Base-by-base conservation (phyloP, 345 rosid species). In the Syzygium oleosum region DNA sequence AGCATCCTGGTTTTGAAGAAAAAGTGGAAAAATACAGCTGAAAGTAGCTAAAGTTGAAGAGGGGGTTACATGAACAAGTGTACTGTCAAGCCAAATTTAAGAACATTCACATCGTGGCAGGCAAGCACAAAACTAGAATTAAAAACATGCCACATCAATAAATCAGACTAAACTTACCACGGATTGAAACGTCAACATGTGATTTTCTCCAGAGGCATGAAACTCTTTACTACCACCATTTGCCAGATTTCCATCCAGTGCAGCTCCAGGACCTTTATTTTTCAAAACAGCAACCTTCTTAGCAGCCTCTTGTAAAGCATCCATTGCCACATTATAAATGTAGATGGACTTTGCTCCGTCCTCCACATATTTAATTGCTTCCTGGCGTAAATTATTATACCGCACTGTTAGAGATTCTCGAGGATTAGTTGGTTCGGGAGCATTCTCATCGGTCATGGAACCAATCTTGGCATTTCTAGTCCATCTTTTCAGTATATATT, bases 291-390 rank as follows among this genome's bases (percentile, higher is more conserved):
- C 92, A 58, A 96, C 94, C 92, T 92, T 96, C 86, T 90, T 95
- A 29, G 94, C 87, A 86, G 98, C 98, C 87, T 95, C 95, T 88
- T 92, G 94, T 88, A 96, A 88, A 59, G 95, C 95, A 91, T 89
- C 92, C 94, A 94, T 92, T 9, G 99, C 97, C 88, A 94, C 94
- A 89, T 94, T 91, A 90, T 96, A 96, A 19, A 91, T 84, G 85
- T 93, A 93, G 84, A 94, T 90, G 19, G 99, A 94, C 88, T 96
- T 96, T 61, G 98, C 95, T 13, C 99, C 99, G 85, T 95, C 97
- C 87, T 96, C 98, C 23, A 94, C 97, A 88, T 91, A 96, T 91
- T 94, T 96, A 85, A 94, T 91, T 25, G 95, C 96, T 89, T 93
- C 95, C 85, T 95, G 96, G 49, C 97, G 95, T 85, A 96, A 92